Evolutionary conservation across 1,284 basidiomycete genomes (phyloP).

Genomic region (Austroboletus olivaceoglutinosus): DNA sequence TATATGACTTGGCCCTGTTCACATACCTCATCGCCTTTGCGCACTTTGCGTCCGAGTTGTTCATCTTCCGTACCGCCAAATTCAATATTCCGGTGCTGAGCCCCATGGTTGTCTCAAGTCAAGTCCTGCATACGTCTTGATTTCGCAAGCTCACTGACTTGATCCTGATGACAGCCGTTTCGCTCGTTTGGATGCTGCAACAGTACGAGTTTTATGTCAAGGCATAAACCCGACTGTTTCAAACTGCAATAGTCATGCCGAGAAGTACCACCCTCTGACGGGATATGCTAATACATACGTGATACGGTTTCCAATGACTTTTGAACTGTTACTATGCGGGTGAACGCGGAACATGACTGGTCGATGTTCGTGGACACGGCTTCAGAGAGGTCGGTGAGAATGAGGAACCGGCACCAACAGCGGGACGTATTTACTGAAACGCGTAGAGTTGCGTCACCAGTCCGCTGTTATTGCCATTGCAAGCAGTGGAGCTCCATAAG

Average conservation of each 20-base stretch:
- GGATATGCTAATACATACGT: constrained; percentile 1
- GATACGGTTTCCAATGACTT: constrained; percentile 1
- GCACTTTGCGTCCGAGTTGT: constrained; percentile 85
- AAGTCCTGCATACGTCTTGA: constrained; percentile 35
- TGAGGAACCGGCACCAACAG: background rate
- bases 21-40: constrained; percentile 88
- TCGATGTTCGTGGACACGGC: background rate
- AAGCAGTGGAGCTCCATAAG: background rate
- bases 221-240: constrained; percentile 23
- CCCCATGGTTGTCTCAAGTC: constrained; percentile 87
- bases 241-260: background rate
- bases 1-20: constrained; percentile 86
- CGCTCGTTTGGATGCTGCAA: constrained; percentile 78
- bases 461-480: background rate
- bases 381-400: background rate
- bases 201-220: constrained; percentile 73
- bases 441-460: background rate
- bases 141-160: constrained; percentile 9
- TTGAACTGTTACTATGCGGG: constrained; percentile 3
- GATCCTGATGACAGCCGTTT: constrained; percentile 47
- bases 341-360: constrained; percentile 5
- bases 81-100: constrained; percentile 64
- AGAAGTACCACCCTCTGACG: background rate
- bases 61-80: constrained; percentile 80
- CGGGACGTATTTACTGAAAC: constrained; percentile 17